Conservation (phyloP, 805 yeast genomes). For the Saturnispora dispora region DNA sequence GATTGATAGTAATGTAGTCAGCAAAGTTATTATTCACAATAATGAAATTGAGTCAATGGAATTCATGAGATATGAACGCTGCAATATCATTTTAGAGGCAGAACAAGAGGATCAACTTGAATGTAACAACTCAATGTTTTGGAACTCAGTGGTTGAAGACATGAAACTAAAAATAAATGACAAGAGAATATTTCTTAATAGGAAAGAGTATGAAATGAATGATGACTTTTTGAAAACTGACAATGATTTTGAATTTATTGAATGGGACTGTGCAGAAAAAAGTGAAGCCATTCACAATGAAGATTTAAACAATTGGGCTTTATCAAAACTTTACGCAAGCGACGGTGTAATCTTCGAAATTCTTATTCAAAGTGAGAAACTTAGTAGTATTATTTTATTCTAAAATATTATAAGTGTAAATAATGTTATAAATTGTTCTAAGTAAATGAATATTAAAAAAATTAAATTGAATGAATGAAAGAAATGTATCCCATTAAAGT, state of each 20-base stretch:
- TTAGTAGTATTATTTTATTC: conserved; percentile 25
- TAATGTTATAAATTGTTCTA: neutral
- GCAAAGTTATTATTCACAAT: conserved; percentile 41
- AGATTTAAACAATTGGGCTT: conserved; percentile 28
- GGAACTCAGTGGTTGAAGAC: neutral
- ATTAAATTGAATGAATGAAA: neutral
- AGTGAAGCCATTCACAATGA: conserved; percentile 10
- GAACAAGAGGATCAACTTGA: neutral
- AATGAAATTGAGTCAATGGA: conserved; percentile 44
- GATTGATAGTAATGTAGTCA: conserved; percentile 25
- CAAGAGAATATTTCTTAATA: conserved; percentile 25
- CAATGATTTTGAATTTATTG: conserved; percentile 23
- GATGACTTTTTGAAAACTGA: conserved; percentile 12
- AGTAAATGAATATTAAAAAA: neutral
- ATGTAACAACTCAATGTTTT: neutral
- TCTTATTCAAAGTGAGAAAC: conserved; percentile 21
- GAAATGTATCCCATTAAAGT: neutral
- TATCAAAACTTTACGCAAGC: conserved; percentile 24
- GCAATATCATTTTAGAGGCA: conserved; percentile 25
- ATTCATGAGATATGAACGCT: conserved; percentile 45
- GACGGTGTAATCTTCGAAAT: conserved; percentile 25
- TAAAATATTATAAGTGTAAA: conserved; percentile 1
- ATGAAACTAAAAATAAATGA: neutral
- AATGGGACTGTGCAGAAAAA: conserved; percentile 20
- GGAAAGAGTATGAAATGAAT: conserved; percentile 27